A percentile compares a stretch with the other conserved stretches of the same genome.
Evolutionary conservation across 2,329 filamentous ascomycete species (phyloP).

Genomic region (Sclerotiophoma versabilis): DNA sequence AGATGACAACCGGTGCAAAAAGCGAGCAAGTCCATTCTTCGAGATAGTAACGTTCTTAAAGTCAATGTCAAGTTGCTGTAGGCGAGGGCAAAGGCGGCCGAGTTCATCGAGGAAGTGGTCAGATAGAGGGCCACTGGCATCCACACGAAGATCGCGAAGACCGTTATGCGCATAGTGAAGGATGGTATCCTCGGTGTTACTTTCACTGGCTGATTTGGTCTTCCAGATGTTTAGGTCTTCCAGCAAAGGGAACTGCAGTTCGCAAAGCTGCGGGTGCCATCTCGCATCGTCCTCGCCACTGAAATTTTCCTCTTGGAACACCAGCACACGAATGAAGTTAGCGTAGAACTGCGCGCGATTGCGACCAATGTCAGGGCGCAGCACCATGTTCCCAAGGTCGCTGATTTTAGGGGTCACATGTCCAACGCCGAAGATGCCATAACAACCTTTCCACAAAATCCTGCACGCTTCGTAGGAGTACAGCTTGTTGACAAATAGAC

Average conservation of each 20-base stretch:
- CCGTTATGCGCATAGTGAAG: not conserved
- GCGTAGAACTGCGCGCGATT: not conserved
- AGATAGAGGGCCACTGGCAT: not conserved
- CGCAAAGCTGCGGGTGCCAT: not conserved
- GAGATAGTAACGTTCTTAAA: not conserved
- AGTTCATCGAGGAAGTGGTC: conserved; percentile 3
- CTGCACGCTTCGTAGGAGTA: not conserved
- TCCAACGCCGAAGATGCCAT: not conserved
- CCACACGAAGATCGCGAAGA: not conserved
- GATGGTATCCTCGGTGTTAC: not conserved
- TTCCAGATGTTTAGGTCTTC: not conserved
- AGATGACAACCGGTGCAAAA: not conserved
- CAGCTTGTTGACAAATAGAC: not conserved
- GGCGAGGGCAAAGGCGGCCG: not conserved
- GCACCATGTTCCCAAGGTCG: not conserved
- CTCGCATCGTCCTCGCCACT: not conserved
- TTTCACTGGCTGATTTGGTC: not conserved
- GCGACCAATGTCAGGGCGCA: not conserved
- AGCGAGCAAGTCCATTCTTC: not conserved
- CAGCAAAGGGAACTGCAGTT: not conserved
- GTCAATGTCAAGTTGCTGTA: not conserved
- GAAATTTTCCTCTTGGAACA: not conserved
- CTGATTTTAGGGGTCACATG: not conserved
- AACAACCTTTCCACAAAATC: not conserved
- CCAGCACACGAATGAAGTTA: not conserved